phyloP scores from a whole-genome alignment of 495 filamentous ascomycete genomes.

The Penicillium atrosanguineum region DNA sequence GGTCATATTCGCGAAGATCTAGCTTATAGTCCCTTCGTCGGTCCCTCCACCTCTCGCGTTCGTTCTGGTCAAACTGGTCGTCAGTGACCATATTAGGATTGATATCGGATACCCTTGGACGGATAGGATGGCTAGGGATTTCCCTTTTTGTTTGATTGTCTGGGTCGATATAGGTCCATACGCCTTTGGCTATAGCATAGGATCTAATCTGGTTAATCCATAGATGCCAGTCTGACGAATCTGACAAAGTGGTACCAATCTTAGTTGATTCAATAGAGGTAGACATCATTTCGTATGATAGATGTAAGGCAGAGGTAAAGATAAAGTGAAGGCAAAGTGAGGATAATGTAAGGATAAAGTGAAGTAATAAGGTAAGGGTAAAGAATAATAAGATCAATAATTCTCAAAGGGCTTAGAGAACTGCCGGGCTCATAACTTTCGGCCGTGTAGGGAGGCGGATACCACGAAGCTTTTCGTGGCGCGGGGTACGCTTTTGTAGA shows the following conservation, averaged over 20 bases:
- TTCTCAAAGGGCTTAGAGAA: too few relatives aligned
- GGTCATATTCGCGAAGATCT: neutral
- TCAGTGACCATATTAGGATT: neutral
- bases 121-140: neutral
- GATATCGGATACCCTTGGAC: neutral
- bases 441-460: too few relatives aligned
- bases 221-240: neutral
- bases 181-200: neutral
- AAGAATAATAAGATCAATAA: too few relatives aligned
- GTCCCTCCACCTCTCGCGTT: neutral
- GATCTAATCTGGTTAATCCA: neutral
- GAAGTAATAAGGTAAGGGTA: too few relatives aligned
- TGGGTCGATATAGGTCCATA: neutral
- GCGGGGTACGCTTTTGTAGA: too few relatives aligned
- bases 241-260: neutral
- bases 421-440: slow-evolving; percentile 17
- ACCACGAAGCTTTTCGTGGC: too few relatives aligned
- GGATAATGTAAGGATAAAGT: too few relatives aligned
- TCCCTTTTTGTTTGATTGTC: neutral
- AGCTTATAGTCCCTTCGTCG: neutral
- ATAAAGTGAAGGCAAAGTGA: too few relatives aligned
- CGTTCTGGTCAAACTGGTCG: neutral
- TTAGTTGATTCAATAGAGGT: neutral
- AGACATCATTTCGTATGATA: too few relatives aligned
- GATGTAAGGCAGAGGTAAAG: too few relatives aligned